Evolutionary conservation across 805 yeast genomes (phyloP), one percentile per base, ranked within the genome.

Genomic region (Schwanniomyces vanrijiae): DNA sequence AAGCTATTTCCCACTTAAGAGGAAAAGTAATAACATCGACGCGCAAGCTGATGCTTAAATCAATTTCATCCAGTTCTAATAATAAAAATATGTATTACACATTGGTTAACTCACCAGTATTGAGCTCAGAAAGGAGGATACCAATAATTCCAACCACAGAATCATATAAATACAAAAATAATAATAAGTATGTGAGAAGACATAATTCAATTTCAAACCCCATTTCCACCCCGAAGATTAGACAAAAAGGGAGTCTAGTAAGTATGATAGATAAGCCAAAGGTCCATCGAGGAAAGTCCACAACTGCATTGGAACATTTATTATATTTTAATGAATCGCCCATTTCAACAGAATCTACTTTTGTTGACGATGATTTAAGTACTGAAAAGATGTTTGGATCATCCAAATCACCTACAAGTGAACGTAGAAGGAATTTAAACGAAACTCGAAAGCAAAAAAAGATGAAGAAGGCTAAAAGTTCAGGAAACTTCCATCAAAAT

Each of bases 1-100:
- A 77, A 48, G 86, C 94, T 7, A 90, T 94, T 7, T 75, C 84
- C n/a, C 60, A 66, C 7, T 63, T 90, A 45, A 75, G 90, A 52
- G 83, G 88, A 5, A 72, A 86, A 51, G 69, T 84, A 22, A 78
- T 86, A 11, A 55, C 73, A 0, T 61, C 68, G 14, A 55, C 59
- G 2, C 56, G 38, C n/a, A 49, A 41, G 16, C 25, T 21, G 25
- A 37, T 37, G 8, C 3, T 18, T 31, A 16, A 3, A 11, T 14
- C 45, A 5, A 35, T 19, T 16, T 16, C n/a, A 7, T 28, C 18
- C n/a, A 4, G 31, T 16, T 8, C 6, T 20, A 16, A 16, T 19
- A 37, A n/a, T 38, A 35, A 37, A 29, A 21, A 35, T 19, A 25
- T 6, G n/a, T 14, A 37, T 14, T 35, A 43, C 25, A 56, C 55